Conservation (phyloP, 2,329 filamentous ascomycete species). For the Daldinia eschscholtzii region DNA sequence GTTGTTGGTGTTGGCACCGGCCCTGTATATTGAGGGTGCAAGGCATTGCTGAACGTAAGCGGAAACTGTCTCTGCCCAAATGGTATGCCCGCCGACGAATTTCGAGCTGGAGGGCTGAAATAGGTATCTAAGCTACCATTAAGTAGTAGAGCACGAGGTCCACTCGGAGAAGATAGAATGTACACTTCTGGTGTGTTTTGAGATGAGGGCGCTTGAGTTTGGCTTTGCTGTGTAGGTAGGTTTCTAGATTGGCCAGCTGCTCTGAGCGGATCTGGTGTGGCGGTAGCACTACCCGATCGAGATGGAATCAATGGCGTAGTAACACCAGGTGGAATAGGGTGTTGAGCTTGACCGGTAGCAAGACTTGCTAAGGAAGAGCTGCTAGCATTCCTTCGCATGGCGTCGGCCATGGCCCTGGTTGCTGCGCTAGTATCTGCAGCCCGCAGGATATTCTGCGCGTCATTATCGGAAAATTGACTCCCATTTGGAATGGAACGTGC, state of each 20-base stretch:
- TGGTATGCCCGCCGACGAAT: conserved; percentile 33
- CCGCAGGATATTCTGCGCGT: conserved; percentile 62
- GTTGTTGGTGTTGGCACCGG: conserved; percentile 41
- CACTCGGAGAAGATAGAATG: conserved; percentile 70
- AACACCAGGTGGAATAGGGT: conserved; percentile 58
- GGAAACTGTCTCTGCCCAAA: conserved; percentile 32
- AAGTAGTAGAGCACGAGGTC: conserved; percentile 69
- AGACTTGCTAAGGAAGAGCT: conserved; percentile 59
- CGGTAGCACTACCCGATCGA: conserved; percentile 60
- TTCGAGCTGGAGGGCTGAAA: conserved; percentile 59
- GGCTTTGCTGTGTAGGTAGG: conserved; percentile 42
- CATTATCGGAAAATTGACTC: conserved; percentile 56
- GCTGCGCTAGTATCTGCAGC: conserved; percentile 61
- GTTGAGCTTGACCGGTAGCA: conserved; percentile 51
- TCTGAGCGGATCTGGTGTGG: conserved; percentile 61
- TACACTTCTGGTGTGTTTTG: conserved; percentile 65
- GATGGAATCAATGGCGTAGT: conserved; percentile 59
- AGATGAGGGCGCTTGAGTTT: conserved; percentile 39
- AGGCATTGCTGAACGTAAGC: conserved; percentile 16
- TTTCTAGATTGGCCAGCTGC: conserved; percentile 51
- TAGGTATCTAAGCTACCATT: conserved; percentile 65
- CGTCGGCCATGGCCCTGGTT: conserved; percentile 58
- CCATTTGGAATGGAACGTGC: conserved; percentile 48
- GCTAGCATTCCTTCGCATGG: conserved; percentile 66
- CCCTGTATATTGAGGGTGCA: conserved; percentile 34